Evolutionary conservation across 495 filamentous ascomycete genomes (phyloP), one percentile per base, ranked within the genome.

Genomic region (Copromyces sp.): DNA sequence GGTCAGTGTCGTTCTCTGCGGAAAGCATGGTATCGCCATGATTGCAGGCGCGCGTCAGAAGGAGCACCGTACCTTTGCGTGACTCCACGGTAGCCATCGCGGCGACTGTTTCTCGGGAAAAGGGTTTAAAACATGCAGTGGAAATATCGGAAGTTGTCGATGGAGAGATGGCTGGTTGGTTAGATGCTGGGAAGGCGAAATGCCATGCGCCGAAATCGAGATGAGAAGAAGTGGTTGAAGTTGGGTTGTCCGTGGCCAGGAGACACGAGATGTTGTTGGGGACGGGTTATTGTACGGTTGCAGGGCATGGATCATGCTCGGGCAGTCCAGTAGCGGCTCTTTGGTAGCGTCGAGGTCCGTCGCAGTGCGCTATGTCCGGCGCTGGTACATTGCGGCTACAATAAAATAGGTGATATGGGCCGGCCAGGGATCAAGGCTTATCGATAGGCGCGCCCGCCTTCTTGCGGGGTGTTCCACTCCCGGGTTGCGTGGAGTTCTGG

Each of bases 41-140:
- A 17, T 61, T 35, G 53, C 53, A 29, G 53, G 53, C 53, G 53
- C 39, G 39, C 53, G 29, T 65, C 53, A 35, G 29, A 29, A 61
- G 53, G 53, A 35, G 11, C 12, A 9, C 12, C 74, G 42, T 70
- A 80, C 79, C 79, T 75, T 77, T 81, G 72, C 79, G 79, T 70
- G 78, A 76, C 39, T 80, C 79, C 69, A 81, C 79, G 74, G 74
- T 73, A 69, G 76, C 69, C 71, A 72, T 73, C 35, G 72, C 68
- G 45, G 37, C 32, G 71, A 35, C 70, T 72, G 53, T 53, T 59
- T 72, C 75, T 77, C 71, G 73, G 70, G 65, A 71, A 29, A n/a
- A 39, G 29, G 42, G 14, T 41, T 65, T 59, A 35, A 17, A 65
- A 29, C 72, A 74, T 74, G 44, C 68, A 70, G 14, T 65, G 53